Evolutionary conservation across 2,329 filamentous ascomycete species (phyloP).

Genomic region (Aspergillus fumigatiaffinis): DNA sequence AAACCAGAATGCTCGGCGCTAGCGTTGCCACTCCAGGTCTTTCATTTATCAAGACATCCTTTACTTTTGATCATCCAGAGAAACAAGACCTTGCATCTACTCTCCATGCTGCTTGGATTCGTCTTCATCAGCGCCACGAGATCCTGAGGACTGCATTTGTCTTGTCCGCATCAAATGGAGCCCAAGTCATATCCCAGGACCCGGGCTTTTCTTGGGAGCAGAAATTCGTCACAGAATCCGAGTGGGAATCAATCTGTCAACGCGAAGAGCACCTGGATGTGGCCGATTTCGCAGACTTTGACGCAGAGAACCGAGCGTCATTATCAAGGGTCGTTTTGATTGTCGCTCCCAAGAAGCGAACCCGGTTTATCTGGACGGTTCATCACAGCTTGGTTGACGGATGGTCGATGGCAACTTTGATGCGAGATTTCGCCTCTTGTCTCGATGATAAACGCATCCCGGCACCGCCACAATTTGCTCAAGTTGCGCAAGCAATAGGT

Average conservation of each 20-base stretch:
- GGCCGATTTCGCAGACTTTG: not conserved
- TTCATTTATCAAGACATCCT: not conserved
- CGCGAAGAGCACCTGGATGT: not conserved
- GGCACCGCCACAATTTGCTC: not conserved
- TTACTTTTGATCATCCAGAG: not conserved
- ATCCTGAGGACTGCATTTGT: not conserved
- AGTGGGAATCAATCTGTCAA: not conserved
- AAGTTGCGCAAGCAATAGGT: not conserved
- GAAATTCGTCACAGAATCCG: not conserved
- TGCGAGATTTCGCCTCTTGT: constrained; percentile 15
- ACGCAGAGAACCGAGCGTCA: not conserved
- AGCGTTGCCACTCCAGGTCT: not conserved
- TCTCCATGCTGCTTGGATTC: not conserved
- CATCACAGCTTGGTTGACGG: constrained; percentile 36
- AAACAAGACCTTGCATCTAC: not conserved
- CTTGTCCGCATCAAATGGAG: not conserved
- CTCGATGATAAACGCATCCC: constrained; percentile 9
- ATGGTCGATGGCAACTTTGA: constrained; percentile 20
- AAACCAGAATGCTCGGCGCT: not conserved
- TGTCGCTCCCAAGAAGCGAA: constrained; percentile 5
- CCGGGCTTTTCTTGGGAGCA: not conserved
- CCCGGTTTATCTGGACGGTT: constrained; percentile 26
- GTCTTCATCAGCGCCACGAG: not conserved
- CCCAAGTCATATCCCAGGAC: not conserved
- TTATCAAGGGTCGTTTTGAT: not conserved